phyloP scores from a whole-genome alignment of 23 red algal genomes.

The Agarophyton chilense region DNA sequence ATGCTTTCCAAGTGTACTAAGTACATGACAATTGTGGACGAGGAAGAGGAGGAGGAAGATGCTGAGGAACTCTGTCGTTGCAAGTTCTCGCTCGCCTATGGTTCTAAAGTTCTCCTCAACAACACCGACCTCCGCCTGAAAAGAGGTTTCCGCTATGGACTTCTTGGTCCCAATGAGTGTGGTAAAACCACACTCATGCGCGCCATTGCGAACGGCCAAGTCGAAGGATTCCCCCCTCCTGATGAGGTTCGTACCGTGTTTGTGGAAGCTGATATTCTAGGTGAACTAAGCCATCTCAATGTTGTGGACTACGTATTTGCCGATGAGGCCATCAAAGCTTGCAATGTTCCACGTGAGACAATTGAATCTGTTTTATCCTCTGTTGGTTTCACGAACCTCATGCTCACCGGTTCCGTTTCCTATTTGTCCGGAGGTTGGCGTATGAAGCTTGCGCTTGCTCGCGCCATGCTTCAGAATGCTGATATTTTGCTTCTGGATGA shows the following conservation, averaged over 20 bases:
- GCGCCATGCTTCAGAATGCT: conserved; percentile 92
- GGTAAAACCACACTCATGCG: conserved; percentile 94
- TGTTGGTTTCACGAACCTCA: conserved; percentile 75
- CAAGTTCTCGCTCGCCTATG: conserved; percentile 91
- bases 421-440: conserved; percentile 95
- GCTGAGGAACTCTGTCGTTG: conserved; percentile 83
- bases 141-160: conserved; percentile 83
- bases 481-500: conserved; percentile 98
- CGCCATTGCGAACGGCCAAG: conserved; percentile 85
- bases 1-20: conserved; percentile 62
- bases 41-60: conserved; percentile 87
- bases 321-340: conserved; percentile 73
- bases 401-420: conserved; percentile 73
- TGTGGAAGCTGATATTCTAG: conserved; percentile 89
- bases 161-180: conserved; percentile 83
- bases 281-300: conserved; percentile 77
- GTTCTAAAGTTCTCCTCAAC: conserved; percentile 85
- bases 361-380: conserved; percentile 67
- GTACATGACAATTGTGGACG: conserved; percentile 74
- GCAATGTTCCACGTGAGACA: conserved; percentile 55
- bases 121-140: conserved; percentile 86
- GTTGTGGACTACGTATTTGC: conserved; percentile 84
- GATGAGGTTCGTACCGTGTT: conserved; percentile 86
- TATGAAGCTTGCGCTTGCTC: conserved; percentile 91
- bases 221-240: conserved; percentile 87